phyloP scores from a whole-genome alignment of 441 rosid genomes.

The Codiaeum variegatum region DNA sequence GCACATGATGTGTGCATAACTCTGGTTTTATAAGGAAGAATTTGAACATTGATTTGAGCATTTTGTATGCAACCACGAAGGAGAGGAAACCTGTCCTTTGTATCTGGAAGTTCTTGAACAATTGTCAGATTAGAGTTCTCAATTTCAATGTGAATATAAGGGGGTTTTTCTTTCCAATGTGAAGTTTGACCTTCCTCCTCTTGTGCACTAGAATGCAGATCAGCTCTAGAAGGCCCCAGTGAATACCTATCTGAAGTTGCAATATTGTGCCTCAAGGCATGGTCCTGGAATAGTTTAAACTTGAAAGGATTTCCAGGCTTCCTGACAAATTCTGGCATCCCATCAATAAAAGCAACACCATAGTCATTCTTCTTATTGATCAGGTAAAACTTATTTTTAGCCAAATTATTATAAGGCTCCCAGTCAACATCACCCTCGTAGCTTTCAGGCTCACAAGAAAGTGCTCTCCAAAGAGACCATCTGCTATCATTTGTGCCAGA shows the following conservation, averaged over 20 bases:
- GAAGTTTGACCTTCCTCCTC: constrained; percentile 37
- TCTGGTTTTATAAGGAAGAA: constrained; percentile 64
- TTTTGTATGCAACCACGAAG: constrained; percentile 55
- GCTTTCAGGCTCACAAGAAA: constrained; percentile 51
- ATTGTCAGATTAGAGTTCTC: constrained; percentile 61
- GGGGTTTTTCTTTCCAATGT: constrained; percentile 41
- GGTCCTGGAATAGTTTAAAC: constrained; percentile 63
- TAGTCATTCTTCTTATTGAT: constrained; percentile 79
- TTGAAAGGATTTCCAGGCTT: constrained; percentile 96
- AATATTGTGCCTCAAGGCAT: constrained; percentile 29
- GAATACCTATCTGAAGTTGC: constrained; percentile 24
- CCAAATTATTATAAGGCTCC: constrained; percentile 63
- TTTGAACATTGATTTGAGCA: constrained; percentile 51
- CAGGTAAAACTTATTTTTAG: constrained; percentile 64
- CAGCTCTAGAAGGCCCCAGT: constrained; percentile 30
- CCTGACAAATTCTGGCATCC: constrained; percentile 76
- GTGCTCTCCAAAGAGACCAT: constrained; percentile 62
- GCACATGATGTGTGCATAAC: constrained; percentile 51
- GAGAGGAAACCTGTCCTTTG: constrained; percentile 69
- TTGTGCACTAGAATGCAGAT: constrained; percentile 26
- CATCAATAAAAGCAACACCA: constrained; percentile 77
- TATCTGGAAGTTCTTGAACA: constrained; percentile 70
- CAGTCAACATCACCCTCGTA: constrained; percentile 52
- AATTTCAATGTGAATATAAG: constrained; percentile 50
- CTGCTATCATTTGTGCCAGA: constrained; percentile 55